These are phyloP conservation scores for Actinomortierella ambigua DNA, from an alignment of 371 early-diverging fungal genomes.

Conservation along the genomic window DNA sequence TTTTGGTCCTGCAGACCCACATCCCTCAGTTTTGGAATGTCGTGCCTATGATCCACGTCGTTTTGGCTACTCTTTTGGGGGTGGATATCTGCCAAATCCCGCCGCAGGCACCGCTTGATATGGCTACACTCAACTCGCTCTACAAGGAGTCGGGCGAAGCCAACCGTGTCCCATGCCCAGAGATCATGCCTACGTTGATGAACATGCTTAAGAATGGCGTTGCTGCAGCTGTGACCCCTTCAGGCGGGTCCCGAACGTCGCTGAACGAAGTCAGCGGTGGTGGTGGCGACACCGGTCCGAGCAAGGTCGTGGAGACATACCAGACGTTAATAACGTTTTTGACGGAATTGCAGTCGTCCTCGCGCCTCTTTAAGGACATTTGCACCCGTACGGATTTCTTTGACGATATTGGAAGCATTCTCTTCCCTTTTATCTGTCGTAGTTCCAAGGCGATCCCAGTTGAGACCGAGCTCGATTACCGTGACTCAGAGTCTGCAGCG, in stretches of 20 bases:
- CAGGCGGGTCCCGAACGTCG: background rate
- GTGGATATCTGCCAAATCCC: constrained; percentile 62
- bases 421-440: constrained; percentile 61
- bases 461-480: constrained; percentile 52
- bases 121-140: constrained; percentile 51
- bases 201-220: constrained; percentile 50
- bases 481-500: constrained; percentile 47
- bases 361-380: constrained; percentile 61
- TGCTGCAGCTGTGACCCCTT: constrained; percentile 30
- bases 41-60: constrained; percentile 61
- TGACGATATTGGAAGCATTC: constrained; percentile 56
- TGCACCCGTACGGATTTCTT: constrained; percentile 61
- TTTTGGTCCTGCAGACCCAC: constrained; percentile 57
- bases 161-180: constrained; percentile 32
- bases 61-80: constrained; percentile 64
- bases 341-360: constrained; percentile 56
- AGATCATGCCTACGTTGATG: constrained; percentile 49
- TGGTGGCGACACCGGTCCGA: background rate
- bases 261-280: constrained; percentile 3
- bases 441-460: constrained; percentile 49
- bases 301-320: constrained; percentile 28
- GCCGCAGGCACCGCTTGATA: constrained; percentile 51
- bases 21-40: constrained; percentile 69
- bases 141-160: constrained; percentile 45
- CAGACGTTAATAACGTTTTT: constrained; percentile 61